Base-by-base conservation (phyloP, 164 flowering plant species). In the Stephania japonica region DNA sequence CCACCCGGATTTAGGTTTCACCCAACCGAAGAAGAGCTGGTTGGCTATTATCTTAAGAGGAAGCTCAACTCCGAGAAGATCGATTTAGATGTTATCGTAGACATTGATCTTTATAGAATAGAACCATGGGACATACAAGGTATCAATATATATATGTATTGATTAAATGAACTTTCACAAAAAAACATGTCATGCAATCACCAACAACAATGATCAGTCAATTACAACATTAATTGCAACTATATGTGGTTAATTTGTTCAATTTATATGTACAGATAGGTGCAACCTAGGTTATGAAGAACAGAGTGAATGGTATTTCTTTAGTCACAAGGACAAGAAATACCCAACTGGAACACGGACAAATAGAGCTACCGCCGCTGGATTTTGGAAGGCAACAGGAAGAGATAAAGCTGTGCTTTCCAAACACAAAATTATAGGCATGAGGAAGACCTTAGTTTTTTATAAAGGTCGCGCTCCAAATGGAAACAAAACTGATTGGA, bases 41-140 rank as follows among this genome's bases (percentile, higher is more conserved):
- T 91, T 53, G 94, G 90, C 53, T 91, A 88, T 71, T 91, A 91
- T 81, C 89, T 91, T 12, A 80, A 78, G 47, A 81, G 89, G 73
- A 91, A 89, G 83, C 75, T 90, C 21, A 81, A 85, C 72, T 85
- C 86, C 1, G 69, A 82, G 47, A 85, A 83, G 80, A 85, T 90
- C 65, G 94, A 90, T 72, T 72, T 90, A 21, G 91, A 89, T 70
- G 89, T 91, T 42, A 91, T 91, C 62, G 71, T 78, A 24, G 94
- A 90, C 62, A 74, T 91, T 76, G 97, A 91, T 82, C 93, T 91
- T 73, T 91, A 91, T 86, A 86, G 86, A 66, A 90, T 90, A 62
- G 97, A 91, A 75, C 97, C 97, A 65, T 90, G 94, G 97, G 93
- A 91, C 71, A 86, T 91, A 73, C 88, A 88, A 90, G 97, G 97